A percentile compares a stretch with the other conserved stretches of the same genome.
Evolutionary conservation across 2,329 filamentous ascomycete species (phyloP).

Genomic region (Hortaea sp.): DNA sequence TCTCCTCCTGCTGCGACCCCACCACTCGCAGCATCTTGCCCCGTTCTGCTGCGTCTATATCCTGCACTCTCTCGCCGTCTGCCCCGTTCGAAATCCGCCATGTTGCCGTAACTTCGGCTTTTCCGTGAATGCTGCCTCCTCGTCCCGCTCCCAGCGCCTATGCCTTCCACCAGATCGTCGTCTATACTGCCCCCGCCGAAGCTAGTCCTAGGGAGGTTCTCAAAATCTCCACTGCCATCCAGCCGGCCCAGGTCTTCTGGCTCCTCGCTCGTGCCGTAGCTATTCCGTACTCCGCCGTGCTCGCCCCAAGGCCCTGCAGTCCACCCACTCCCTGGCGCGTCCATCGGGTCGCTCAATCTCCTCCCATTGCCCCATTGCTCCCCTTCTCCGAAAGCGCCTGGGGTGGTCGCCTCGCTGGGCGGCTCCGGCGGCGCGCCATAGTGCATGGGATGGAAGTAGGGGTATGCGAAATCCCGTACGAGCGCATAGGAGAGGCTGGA

Average conservation of each 20-base stretch:
- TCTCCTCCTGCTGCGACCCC: constrained; percentile 43
- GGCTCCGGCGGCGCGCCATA: constrained; percentile 81
- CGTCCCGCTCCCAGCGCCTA: neutral
- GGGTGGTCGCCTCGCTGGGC: constrained; percentile 74
- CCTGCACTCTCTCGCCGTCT: constrained; percentile 44
- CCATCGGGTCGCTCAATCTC: constrained; percentile 62
- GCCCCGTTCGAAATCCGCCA: constrained; percentile 62
- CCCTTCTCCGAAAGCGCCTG: constrained; percentile 45
- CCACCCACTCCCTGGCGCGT: constrained; percentile 30
- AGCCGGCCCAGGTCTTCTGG: no score
- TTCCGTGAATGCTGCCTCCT: constrained; percentile 11
- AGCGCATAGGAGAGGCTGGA: constrained; percentile 80
- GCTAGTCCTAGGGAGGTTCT: constrained; percentile 24
- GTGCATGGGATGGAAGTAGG: constrained; percentile 71
- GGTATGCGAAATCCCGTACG: constrained; percentile 94
- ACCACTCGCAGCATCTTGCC: constrained; percentile 2
- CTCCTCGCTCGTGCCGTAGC: constrained; percentile 13
- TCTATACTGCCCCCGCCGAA: constrained; percentile 17
- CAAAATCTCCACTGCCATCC: constrained; percentile 7
- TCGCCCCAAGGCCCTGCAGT: constrained; percentile 39
- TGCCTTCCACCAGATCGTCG: neutral
- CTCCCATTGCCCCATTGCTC: constrained; percentile 63
- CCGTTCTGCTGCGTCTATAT: constrained; percentile 28
- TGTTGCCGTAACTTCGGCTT: constrained; percentile 70
- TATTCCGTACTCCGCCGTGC: constrained; percentile 16